Evolutionary conservation across 495 filamentous ascomycete species (phyloP).

Genomic region (Podospora comata): DNA sequence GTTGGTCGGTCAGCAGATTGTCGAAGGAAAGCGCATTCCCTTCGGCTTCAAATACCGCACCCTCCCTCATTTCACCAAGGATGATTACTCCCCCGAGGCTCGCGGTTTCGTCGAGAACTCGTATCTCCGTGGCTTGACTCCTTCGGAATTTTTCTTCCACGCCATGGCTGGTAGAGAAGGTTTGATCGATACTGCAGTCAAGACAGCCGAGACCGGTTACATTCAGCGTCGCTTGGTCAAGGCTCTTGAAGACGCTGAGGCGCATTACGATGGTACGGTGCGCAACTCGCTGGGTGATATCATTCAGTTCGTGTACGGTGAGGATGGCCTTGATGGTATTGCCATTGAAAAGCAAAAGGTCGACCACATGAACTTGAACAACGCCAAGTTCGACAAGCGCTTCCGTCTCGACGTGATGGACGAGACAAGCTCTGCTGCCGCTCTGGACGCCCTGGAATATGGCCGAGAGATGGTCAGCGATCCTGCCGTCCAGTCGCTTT

Average conservation of each 20-base stretch:
- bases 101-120: constrained; percentile 99
- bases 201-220: constrained; percentile 98
- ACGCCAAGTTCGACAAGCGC: constrained; percentile 66
- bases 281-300: constrained; percentile 96
- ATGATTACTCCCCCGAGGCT: constrained; percentile 96
- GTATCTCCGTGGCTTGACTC: constrained; percentile 91
- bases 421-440: constrained; percentile 49
- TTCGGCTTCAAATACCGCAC: constrained; percentile 99
- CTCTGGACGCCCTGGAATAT: constrained; percentile 75
- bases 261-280: constrained; percentile 96
- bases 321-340: constrained; percentile 90
- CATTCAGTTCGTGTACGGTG: constrained; percentile 96
- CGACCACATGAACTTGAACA: constrained; percentile 75
- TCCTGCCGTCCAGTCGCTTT: constrained; percentile 71
- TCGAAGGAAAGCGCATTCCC: constrained; percentile 97
- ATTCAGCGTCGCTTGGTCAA: constrained; percentile 98
- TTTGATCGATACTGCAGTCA: constrained; percentile 99
- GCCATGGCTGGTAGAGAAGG: constrained; percentile 99
- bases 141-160: constrained; percentile 98
- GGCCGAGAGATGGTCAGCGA: constrained; percentile 85
- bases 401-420: constrained; percentile 97
- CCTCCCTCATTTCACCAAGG: constrained; percentile 96
- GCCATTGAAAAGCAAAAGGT: constrained; percentile 88
- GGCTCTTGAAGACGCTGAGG: constrained; percentile 94
- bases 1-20: constrained; percentile 92